Percentiles rank a stretch among this genome's conserved stretches.
Conservation (phyloP, 2,329 filamentous ascomycete species). For the Colletotrichum sidae region DNA sequence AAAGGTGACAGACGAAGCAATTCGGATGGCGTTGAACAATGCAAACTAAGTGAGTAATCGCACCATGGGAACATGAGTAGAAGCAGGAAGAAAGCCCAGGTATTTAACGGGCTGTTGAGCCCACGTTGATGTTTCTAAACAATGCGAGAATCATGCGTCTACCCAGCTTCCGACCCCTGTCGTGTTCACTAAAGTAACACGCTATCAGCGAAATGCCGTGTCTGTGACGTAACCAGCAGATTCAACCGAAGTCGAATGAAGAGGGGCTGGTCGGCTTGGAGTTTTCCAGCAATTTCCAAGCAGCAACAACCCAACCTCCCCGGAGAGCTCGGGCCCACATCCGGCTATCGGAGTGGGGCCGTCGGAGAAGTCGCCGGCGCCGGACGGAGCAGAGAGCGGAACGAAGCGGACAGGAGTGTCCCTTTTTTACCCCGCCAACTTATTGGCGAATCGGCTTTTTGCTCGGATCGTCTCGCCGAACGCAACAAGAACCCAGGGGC, state of each 20-base stretch:
- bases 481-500: slow-evolving; percentile 85
- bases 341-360: slow-evolving; percentile 2
- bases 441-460: slow-evolving; percentile 78
- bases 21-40: no score
- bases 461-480: slow-evolving; percentile 81
- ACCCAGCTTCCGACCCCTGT: neutral
- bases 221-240: slow-evolving; percentile 29
- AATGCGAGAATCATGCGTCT: neutral
- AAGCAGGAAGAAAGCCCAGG: no score
- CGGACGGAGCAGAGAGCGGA: neutral
- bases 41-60: no score
- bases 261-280: slow-evolving; percentile 22
- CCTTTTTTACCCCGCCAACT: neutral
- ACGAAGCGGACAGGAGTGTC: neutral
- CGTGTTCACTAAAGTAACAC: slow-evolving; percentile 7
- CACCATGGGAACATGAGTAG: no score
- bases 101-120: neutral
- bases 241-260: neutral
- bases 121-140: slow-evolving; percentile 6
- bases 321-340: slow-evolving; percentile 20
- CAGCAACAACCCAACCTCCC: neutral
- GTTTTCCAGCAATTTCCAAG: slow-evolving; percentile 37
- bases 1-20: neutral
- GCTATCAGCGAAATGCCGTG: slow-evolving; percentile 20
- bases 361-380: neutral